Conservation (phyloP, 2,329 filamentous ascomycete genomes). For the Aspergillus sp. region DNA sequence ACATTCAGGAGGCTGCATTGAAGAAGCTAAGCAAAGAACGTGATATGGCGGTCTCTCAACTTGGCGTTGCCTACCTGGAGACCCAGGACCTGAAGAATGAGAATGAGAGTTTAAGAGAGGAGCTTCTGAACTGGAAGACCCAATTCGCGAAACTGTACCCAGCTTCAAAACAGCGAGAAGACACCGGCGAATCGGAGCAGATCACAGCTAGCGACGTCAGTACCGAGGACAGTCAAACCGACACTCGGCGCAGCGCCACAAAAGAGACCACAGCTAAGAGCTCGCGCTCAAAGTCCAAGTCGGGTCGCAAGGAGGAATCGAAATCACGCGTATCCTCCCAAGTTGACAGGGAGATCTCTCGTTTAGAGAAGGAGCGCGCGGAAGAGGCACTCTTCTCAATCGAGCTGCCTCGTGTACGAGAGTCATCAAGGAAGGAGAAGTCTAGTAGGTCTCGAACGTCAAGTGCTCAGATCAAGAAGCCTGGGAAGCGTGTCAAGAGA, state of each 20-base stretch:
- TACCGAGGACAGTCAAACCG: constrained; percentile 35
- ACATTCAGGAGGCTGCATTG: constrained; percentile 58
- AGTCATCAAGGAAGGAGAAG: constrained; percentile 28
- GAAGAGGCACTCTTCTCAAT: constrained; percentile 46
- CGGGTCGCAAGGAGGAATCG: constrained; percentile 33
- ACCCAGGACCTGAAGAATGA: constrained; percentile 50
- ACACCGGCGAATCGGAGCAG: constrained; percentile 34
- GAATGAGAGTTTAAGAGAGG: constrained; percentile 42
- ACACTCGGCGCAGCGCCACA: constrained; percentile 38
- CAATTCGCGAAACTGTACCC: constrained; percentile 36
- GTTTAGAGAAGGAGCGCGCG: constrained; percentile 42
- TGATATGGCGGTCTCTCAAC: constrained; percentile 61
- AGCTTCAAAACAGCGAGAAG: constrained; percentile 32
- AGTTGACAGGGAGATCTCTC: constrained; percentile 42
- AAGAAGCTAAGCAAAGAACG: constrained; percentile 61
- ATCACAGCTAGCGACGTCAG: constrained; percentile 31
- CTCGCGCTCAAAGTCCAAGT: constrained; percentile 32
- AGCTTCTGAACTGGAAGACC: constrained; percentile 45
- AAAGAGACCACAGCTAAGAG: constrained; percentile 37
- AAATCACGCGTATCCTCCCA: constrained; percentile 38
- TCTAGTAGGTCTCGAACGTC: constrained; percentile 26
- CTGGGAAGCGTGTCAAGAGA: constrained; percentile 45
- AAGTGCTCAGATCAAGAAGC: constrained; percentile 31
- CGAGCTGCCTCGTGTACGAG: constrained; percentile 33
- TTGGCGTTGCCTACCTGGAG: constrained; percentile 60